Evolutionary conservation across 768 basidiomycete genomes (phyloP), one percentile per base, ranked within the genome.

Genomic region (Astraeus odoratus): DNA sequence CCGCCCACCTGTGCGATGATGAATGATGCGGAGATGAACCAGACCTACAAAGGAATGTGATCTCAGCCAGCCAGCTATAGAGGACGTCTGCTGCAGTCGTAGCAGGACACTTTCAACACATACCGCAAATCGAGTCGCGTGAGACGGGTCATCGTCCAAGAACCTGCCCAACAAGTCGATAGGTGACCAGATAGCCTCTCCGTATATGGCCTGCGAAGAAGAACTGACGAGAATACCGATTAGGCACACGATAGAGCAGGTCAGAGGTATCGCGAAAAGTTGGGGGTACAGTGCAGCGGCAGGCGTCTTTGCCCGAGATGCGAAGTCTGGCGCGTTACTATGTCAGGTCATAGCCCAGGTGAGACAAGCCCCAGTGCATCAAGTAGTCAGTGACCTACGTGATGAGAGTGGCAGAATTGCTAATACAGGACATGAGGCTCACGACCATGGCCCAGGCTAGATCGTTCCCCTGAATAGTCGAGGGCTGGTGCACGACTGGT

Each of bases 221-320:
- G 86, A 88, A 45, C 81, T 80, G 51, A 92, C 86, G 42, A 88
- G 78, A 60, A 92, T 86, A 1, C 86, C 86, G 48, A 91, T 69
- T 64, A 91, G 83, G 55, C 80, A 81, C 54, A 86, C 81, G 43
- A 88, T 58, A 20, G 80, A 79, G 65, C 87, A 88, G 1, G 78
- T 75, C 43, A 90, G 48, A 0, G 88, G 87, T 24, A 88, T 74
- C 0, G 86, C 73, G 49, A 87, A 63, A 13, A 86, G 66, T 60
- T 89, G 86, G 23, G 85, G 79, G 51, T 70, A 72, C 31, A 81
- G 61, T 3, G 81, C 81, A 19, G 78, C 80, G 6, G 70, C 64
- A 6, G 81, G 77, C 10, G 65, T 73, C 53, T 63, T 71, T 34
- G 76, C 76, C 47, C 73, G 82, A 50, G 73, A 86, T 20, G 83